Evolutionary conservation across 176 grass and related monocot species (phyloP), one percentile per base, ranked within the genome.

Genomic region (Eremochloa ophiuroides): DNA sequence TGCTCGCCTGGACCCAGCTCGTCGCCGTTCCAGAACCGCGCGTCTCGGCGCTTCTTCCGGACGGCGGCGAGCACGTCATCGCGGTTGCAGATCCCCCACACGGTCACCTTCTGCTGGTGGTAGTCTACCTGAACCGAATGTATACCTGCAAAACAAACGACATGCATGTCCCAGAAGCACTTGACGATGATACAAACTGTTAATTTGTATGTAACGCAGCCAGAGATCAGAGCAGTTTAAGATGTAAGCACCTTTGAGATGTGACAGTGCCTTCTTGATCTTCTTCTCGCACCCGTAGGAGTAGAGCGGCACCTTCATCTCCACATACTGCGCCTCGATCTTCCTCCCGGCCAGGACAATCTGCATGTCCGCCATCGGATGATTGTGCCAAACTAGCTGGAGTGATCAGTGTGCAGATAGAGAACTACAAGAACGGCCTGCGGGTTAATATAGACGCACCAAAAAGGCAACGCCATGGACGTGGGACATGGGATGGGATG

Each of bases 281-380:
- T 98, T 98, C 81, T 93, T 98, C 84, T 94, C 95, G 50, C 92
- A 93, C 18, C 95, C 90, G 75, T 91, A 88, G 34, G 95, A 98
- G 74, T 95, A 98, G 78, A 98, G 95, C 16, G 90, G 95, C 50
- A 95, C 95, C 81, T 89, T 98, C 95, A 98, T 93, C 84, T 98
- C 95, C 80, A 98, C 92, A 37, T 83, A 77, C 80, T 98, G 95
- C 8, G 92, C 79, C 44, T 93, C 90, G 65, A 98, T 90, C 66
- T 87, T 91, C 67, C 91, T 85, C 10, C 61, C 81, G 2, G 92
- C 66, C 22, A 93, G 81, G 66, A 98, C 88, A 65, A 98, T 95
- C 46, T 93, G 92, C 90, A 93, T 85, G 78, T 91, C 85, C 17
- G 81, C 86, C 95, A 94, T 98, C 29, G 42, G 55, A 39, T 31